Evolutionary conservation across 1,139 yeast genomes (phyloP).

Genomic region (Pichia terricola): DNA sequence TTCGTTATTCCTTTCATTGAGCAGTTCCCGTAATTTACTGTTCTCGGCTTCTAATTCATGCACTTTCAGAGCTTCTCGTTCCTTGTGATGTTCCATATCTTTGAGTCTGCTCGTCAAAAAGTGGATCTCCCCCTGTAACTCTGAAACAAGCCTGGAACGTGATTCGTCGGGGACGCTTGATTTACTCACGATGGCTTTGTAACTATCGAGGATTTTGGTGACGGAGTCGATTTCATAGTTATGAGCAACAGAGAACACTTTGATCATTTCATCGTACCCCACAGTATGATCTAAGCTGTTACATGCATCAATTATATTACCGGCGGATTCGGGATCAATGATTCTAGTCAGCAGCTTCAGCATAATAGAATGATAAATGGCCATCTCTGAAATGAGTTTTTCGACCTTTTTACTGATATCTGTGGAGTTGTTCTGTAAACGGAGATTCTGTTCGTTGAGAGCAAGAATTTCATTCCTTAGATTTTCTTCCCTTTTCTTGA

Average conservation of each 20-base stretch:
- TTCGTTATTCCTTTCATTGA: constrained; percentile 7
- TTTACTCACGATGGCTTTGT: background rate
- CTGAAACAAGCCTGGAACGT: background rate
- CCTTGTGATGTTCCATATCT: constrained; percentile 18
- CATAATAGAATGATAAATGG: constrained; percentile 3
- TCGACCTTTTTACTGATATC: background rate
- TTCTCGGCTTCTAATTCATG: constrained; percentile 8
- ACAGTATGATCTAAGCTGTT: background rate
- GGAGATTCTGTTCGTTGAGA: background rate
- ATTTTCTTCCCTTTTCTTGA: background rate
- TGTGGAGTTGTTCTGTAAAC: background rate
- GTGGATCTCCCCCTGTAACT: constrained; percentile 2
- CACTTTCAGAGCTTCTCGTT: constrained; percentile 11
- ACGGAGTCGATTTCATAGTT: constrained; percentile 7
- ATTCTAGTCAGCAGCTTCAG: constrained; percentile 3
- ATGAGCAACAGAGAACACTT: constrained; percentile 32
- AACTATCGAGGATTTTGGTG: constrained; percentile 8
- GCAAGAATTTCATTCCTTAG: background rate
- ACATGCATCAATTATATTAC: constrained; percentile 3
- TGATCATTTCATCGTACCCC: background rate
- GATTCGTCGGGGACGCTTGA: background rate
- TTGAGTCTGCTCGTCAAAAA: constrained; percentile 3
- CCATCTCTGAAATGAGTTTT: background rate
- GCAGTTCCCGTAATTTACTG: constrained; percentile 1
- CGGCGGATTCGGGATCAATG: constrained; percentile 6